Evolutionary conservation across 176 grass and related monocot species (phyloP), one percentile per base, ranked within the genome.

Genomic region (Eleusine coracana): DNA sequence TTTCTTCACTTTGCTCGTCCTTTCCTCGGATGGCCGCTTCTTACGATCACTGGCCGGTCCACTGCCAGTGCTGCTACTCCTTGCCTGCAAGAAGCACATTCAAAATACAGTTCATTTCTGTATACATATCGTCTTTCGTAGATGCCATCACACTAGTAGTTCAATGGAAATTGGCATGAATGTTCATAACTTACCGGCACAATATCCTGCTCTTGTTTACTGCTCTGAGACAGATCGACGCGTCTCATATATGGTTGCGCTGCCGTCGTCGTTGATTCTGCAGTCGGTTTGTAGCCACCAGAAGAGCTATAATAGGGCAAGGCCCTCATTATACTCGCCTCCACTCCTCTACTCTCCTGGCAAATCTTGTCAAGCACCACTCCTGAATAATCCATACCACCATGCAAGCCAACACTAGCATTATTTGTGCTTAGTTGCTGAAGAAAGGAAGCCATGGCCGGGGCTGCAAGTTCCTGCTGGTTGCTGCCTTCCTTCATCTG

Each of bases 281-380:
- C 48, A 9, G 73, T 44, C 45, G 89, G 44, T 27, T 71, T 87
- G 64, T 85, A 87, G 55, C 72, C 81, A 39, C 67, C 72, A 45
- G 80, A 76, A 23, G 89, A 91, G 34, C 89, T 65, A 9, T 84
- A 62, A 71, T 85, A 86, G 9, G 86, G 71, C 51, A 91, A 66
- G 41, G 69, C 82, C 69, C 84, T 87, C n/a, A 86, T 82, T 73
- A 68, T n/a, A 58, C 73, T 58, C 14, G 38, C 28, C 39, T 77
- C 88, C 58, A 82, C 41, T 50, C 28, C 58, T 40, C 88, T 48
- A 13, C 66, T 59, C 12, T 76, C 85, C 52, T 70, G 74, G 79
- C 84, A 94, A 84, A 92, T 84, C 82, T 84, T 95, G 70, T 90
- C 88, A 54, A 82, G 80, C 12, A 80, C 87, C 80, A 90, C 73